These are phyloP conservation scores for Erythrobasidium yunnanense DNA, from an alignment of 768 basidiomycete species.

Conservation along the genomic window DNA sequence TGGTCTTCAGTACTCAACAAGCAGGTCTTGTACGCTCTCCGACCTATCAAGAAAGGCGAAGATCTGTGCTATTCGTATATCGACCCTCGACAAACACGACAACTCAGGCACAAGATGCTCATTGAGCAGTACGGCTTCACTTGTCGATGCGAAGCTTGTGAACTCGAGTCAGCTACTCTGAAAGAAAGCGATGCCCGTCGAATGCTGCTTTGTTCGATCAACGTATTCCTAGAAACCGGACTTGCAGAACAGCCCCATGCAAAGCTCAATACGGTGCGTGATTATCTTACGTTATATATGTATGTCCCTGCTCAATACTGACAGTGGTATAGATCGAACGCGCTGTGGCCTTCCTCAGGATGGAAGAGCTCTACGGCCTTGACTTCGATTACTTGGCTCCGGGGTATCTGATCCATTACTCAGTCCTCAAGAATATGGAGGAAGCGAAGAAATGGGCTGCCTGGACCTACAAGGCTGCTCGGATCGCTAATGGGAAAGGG, in stretches of 20 bases:
- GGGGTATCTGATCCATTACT: neutral
- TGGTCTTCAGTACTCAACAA: neutral
- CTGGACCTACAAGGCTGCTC: neutral
- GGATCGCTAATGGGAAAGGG: neutral
- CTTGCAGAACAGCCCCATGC: neutral
- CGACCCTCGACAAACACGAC: neutral
- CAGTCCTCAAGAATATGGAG: neutral
- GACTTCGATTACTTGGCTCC: neutral
- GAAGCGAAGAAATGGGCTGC: constrained; percentile 3
- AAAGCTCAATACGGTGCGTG: neutral
- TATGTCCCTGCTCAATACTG: neutral
- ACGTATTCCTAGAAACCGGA: neutral
- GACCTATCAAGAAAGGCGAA: constrained; percentile 2
- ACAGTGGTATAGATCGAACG: neutral
- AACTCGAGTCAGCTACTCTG: neutral
- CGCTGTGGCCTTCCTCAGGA: neutral
- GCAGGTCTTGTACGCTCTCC: neutral
- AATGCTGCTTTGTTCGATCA: neutral
- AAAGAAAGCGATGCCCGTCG: neutral
- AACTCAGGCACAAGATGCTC: neutral
- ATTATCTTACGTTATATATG: neutral
- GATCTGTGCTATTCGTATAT: constrained; percentile 12
- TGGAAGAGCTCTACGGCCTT: neutral
- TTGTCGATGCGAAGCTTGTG: constrained; percentile 4
- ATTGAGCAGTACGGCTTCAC: neutral